Percentiles rank a stretch among this genome's conserved stretches.
Conservation (phyloP, 495 filamentous ascomycete species). For the Podospora didyma region DNA sequence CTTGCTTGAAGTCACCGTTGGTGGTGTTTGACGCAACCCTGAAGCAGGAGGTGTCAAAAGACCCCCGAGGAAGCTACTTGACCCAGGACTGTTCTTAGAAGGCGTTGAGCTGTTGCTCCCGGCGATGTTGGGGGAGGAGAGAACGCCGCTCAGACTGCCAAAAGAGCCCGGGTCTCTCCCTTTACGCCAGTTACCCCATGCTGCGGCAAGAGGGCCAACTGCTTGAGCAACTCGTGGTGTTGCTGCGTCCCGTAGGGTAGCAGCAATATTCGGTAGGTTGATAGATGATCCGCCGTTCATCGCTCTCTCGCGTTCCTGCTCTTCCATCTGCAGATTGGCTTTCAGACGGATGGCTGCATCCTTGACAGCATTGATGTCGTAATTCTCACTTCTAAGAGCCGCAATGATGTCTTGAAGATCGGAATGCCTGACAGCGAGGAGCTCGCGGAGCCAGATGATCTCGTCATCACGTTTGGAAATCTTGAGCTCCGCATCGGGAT, state of each 20-base stretch:
- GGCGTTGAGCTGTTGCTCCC: slow-evolving; percentile 52
- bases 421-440: slow-evolving; percentile 82
- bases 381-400: slow-evolving; percentile 66
- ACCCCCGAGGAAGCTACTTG: slow-evolving; percentile 56
- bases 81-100: slow-evolving; percentile 53
- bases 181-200: slow-evolving; percentile 68
- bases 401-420: slow-evolving; percentile 90
- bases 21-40: slow-evolving; percentile 55
- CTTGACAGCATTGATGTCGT: slow-evolving; percentile 70
- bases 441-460: slow-evolving; percentile 90
- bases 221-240: slow-evolving; percentile 77
- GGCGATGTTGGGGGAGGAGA: slow-evolving; percentile 39
- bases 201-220: slow-evolving; percentile 71
- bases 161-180: slow-evolving; percentile 61
- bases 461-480: slow-evolving; percentile 88
- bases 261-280: slow-evolving; percentile 50
- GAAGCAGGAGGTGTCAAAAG: slow-evolving; percentile 80
- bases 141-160: slow-evolving; percentile 32
- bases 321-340: slow-evolving; percentile 95
- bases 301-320: slow-evolving; percentile 76
- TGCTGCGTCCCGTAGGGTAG: slow-evolving; percentile 53
- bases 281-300: slow-evolving; percentile 55
- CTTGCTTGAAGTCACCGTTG: slow-evolving; percentile 25
- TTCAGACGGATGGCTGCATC: slow-evolving; percentile 90
- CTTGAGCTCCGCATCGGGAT: slow-evolving; percentile 71